These are phyloP conservation scores for Plectosphaerella sp. DNA, from an alignment of 2,329 filamentous ascomycete genomes.

Conservation along the genomic window DNA sequence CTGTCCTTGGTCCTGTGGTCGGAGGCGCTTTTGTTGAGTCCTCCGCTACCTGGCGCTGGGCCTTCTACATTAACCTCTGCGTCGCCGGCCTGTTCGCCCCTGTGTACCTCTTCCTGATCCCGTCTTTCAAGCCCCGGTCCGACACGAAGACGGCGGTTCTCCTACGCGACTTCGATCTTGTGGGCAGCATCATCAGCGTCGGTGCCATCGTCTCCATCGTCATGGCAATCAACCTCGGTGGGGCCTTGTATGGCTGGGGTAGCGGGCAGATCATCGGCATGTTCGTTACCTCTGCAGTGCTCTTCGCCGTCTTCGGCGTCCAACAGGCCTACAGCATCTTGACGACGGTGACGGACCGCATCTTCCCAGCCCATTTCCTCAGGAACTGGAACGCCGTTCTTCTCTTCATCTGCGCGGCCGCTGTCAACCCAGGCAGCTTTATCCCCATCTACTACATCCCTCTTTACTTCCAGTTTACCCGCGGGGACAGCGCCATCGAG, in stretches of 20 bases:
- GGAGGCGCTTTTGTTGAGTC: constrained; percentile 38
- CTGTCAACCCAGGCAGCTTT: constrained; percentile 15
- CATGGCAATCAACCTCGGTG: constrained; percentile 48
- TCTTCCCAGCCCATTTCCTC: constrained; percentile 47
- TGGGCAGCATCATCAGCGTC: constrained; percentile 17
- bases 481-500: constrained; percentile 31
- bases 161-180: not conserved
- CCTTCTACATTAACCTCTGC: constrained; percentile 49
- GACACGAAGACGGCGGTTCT: constrained; percentile 5
- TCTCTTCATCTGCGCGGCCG: constrained; percentile 32
- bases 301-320: constrained; percentile 35
- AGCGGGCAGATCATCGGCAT: constrained; percentile 36
- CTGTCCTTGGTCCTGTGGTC: constrained; percentile 29
- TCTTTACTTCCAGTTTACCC: constrained; percentile 43
- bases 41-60: constrained; percentile 34
- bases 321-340: constrained; percentile 38
- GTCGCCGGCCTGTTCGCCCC: constrained; percentile 30
- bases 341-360: constrained; percentile 26
- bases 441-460: constrained; percentile 43
- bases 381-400: constrained; percentile 28
- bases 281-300: constrained; percentile 35
- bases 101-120: constrained; percentile 22
- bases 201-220: constrained; percentile 36
- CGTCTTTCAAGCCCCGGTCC: constrained; percentile 15
- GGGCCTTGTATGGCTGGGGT: constrained; percentile 42